Evolutionary conservation across 2,329 filamentous ascomycete species (phyloP), one percentile per base, ranked within the genome.

Genomic region (Chaetomiaceae sp.): DNA sequence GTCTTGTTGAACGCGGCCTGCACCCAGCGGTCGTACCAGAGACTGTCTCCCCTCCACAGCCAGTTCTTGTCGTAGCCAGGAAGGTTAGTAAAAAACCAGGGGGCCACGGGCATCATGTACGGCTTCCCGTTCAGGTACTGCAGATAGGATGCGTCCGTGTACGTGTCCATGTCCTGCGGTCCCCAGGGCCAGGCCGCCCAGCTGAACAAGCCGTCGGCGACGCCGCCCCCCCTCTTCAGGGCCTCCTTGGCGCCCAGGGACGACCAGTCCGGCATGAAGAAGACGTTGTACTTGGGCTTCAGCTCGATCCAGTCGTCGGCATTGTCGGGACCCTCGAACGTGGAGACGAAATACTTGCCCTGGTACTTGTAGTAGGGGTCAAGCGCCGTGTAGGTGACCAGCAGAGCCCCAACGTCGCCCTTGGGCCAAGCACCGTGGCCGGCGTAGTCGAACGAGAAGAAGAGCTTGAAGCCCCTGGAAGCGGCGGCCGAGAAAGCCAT

Each of bases 21-120:
- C 9, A 73, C 67, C 82, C 82, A 85, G 8, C 82, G 76, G 3
- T 56, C 23, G 17, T 37, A 76, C 81, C 83, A 87, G 14, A 85
- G 66, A 51, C 76, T 71, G 57, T 81, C 79, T n/a, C 77, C 75
- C 23, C 44, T 33, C 54, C 55, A 83, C 2, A 81, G 66, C 72
- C 74, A 77, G 58, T 75, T 74, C 65, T 78, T 79, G 62, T 69
- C 22, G n/a, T 33, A 61, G 12, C 48, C 51, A 1, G 58, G 58
- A 20, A 60, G 71, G 54, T 80, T 73, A 0, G 78, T 79, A 65
- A 76, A 83, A 65, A 83, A 83, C 79, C 78, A 82, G 0, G 80
- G 79, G 0, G 76, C 76, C 15, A 80, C 74, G 2, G 77, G 72
- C 76, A 80, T 80, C 74, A 82, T 80, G 59, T 69, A 72, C 1